A percentile compares a stretch with the other conserved stretches of the same genome.
Conservation (phyloP, 768 basidiomycete genomes). For the Lactifluus piperatus region DNA sequence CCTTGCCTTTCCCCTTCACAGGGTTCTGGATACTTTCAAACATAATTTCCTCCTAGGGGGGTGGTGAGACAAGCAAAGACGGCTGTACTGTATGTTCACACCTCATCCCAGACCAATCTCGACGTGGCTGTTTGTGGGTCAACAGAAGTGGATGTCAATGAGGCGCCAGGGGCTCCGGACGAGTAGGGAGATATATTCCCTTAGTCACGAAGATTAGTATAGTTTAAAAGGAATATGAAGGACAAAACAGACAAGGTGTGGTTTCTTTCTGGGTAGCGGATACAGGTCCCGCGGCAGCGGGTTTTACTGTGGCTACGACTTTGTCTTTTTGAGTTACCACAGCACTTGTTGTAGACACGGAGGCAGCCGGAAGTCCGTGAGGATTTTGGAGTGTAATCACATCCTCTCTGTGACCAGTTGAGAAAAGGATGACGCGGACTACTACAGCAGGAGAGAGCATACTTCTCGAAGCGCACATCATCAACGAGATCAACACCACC, state of each 20-base stretch:
- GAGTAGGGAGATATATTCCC: slow-evolving; percentile 93
- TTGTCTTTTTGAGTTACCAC: slow-evolving; percentile 28
- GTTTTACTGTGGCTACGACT: slow-evolving; percentile 28
- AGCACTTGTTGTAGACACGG: slow-evolving; percentile 30
- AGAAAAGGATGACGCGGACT: not conserved
- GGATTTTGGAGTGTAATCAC: slow-evolving; percentile 93
- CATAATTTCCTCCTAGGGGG: slow-evolving; percentile 83
- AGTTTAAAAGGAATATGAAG: not conserved
- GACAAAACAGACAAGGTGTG: slow-evolving; percentile 51
- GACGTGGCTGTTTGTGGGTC: slow-evolving; percentile 65
- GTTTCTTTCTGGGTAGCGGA: slow-evolving; percentile 25
- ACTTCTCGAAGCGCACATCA: slow-evolving; percentile 84
- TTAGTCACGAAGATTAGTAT: slow-evolving; percentile 25
- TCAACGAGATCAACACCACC: slow-evolving; percentile 79
- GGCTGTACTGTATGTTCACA: slow-evolving; percentile 23
- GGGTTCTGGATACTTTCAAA: slow-evolving; percentile 86
- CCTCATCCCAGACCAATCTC: slow-evolving; percentile 92
- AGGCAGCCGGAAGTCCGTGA: slow-evolving; percentile 60
- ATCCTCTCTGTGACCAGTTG: slow-evolving; percentile 48
- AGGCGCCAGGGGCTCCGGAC: slow-evolving; percentile 83
- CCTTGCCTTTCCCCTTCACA: slow-evolving; percentile 80
- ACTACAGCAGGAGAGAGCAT: slow-evolving; percentile 17
- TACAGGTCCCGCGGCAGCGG: slow-evolving; percentile 15
- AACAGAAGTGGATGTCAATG: slow-evolving; percentile 86
- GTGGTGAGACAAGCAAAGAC: not conserved